A percentile compares a stretch with the other conserved stretches of the same genome.
These are phyloP conservation scores for Calycina herbarum DNA, from an alignment of 2,329 filamentous ascomycete species.

Conservation along the genomic window DNA sequence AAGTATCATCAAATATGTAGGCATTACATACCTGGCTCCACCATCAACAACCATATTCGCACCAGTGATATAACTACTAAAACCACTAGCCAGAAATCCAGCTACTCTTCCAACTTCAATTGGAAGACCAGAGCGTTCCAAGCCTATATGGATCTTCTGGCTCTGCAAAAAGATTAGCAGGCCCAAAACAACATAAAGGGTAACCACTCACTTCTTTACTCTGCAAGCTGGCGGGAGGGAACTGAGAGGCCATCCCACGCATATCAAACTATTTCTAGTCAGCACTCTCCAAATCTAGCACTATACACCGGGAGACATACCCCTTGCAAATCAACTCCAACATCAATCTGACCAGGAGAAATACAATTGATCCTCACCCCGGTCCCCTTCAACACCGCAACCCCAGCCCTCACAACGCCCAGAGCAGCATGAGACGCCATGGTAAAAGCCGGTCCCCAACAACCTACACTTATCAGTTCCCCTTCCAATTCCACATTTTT, in stretches of 20 bases:
- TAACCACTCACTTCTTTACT: conserved; percentile 42
- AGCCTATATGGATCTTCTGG: conserved; percentile 53
- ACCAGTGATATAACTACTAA: conserved; percentile 62
- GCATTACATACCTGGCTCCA: conserved; percentile 42
- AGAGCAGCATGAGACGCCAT: conserved; percentile 61
- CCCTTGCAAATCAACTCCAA: conserved; percentile 45
- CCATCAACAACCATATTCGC: conserved; percentile 63
- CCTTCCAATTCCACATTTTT: too few relatives aligned
- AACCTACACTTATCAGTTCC: conserved; percentile 37
- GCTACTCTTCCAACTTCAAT: conserved; percentile 60
- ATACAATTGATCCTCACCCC: conserved; percentile 60
- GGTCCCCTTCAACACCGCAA: conserved; percentile 55
- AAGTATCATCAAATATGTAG: neutral
- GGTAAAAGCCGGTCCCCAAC: conserved; percentile 61
- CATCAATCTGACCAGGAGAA: conserved; percentile 43
- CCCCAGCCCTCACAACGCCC: conserved; percentile 59
- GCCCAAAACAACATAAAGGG: neutral
- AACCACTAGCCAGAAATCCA: conserved; percentile 62
- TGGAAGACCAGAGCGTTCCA: conserved; percentile 57
- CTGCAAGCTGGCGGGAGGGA: conserved; percentile 56
- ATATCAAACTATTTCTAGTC: conserved; percentile 45
- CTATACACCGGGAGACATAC: conserved; percentile 29
- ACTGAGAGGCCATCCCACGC: conserved; percentile 51
- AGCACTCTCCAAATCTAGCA: neutral
- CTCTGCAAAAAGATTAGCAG: conserved; percentile 30